Evolutionary conservation across 225 moss, liverwort and hornwort genomes (phyloP), one percentile per base, ranked within the genome.

Genomic region (Lunularia cruciata): DNA sequence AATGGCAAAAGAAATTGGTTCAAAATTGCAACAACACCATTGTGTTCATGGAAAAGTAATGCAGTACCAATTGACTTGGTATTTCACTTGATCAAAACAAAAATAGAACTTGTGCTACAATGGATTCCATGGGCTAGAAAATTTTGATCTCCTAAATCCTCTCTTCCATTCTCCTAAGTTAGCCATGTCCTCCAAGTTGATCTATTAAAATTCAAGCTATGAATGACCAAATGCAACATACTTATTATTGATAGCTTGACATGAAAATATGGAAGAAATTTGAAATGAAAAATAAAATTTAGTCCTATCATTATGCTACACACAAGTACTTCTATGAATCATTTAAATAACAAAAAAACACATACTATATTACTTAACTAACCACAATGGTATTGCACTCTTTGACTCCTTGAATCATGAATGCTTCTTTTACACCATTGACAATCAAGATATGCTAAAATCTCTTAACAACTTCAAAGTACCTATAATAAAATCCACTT

Each of bases 201-300:
- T 86, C 96, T 93, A 98, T 28, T 74, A 83, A 55, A 93, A 98
- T 56, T 98, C 96, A 89, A 98, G 85, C 96, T 98, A 84, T 76
- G 53, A n/a, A 51, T 2, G 19, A 3, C 3, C 35, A 38, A 4
- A 20, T 26, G 27, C 15, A 36, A 39, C 6, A 57, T 6, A 60
- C 57, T 20, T 3, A 8, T 47, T 13, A 57, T 54, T 46, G 8
- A 57, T 18, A 18, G 25, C 1, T 46, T 32, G 4, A 18, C 57
- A n/a, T n/a, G n/a, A n/a, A n/a, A 14, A 28, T 38, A 18, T 31
- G 36, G 36, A 43, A 2, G 58, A 33, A 23, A 14, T 31, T 31
- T 6, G 43, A 26, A 60, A 22, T 23, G 13, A 6, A 30, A 51
- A n/a, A 18, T 35, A 28, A 37, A 22, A 40, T 9, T 9, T 23